phyloP scores from a whole-genome alignment of 1,139 yeast genomes.

The Martiniozyma asiatica region DNA sequence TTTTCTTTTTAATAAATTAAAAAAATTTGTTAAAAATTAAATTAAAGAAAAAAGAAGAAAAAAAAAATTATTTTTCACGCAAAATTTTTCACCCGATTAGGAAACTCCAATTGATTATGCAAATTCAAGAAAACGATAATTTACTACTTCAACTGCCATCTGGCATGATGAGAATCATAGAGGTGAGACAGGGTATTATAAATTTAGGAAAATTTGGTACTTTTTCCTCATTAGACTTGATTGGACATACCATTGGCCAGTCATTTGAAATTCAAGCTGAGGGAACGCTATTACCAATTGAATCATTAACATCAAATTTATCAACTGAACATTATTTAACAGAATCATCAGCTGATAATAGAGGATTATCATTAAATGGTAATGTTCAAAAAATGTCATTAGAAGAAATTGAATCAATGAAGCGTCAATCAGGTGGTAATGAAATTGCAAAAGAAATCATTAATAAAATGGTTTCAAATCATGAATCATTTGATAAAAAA shows the following conservation, averaged over 20 bases:
- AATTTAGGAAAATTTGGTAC: slow-evolving; percentile 86
- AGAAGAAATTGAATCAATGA: slow-evolving; percentile 72
- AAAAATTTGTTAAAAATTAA: too few relatives aligned
- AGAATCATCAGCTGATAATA: slow-evolving; percentile 44
- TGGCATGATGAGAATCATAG: slow-evolving; percentile 59
- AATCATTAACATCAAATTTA: slow-evolving; percentile 18
- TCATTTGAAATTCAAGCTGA: slow-evolving; percentile 73
- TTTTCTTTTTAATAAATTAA: background rate
- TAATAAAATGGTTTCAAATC: slow-evolving; percentile 69
- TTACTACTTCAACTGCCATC: slow-evolving; percentile 73
- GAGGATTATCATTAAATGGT: slow-evolving; percentile 62
- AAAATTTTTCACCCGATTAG: slow-evolving; percentile 3
- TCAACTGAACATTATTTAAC: slow-evolving; percentile 17
- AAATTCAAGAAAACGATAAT: slow-evolving; percentile 28
- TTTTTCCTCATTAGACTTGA: slow-evolving; percentile 58
- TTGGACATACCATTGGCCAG: slow-evolving; percentile 81
- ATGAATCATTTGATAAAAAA: slow-evolving; percentile 78
- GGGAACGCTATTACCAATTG: slow-evolving; percentile 38
- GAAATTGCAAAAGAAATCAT: slow-evolving; percentile 72
- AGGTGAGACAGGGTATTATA: slow-evolving; percentile 46
- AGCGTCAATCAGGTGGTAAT: slow-evolving; percentile 50
- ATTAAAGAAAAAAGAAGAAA: slow-evolving; percentile 4
- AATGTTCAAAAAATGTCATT: slow-evolving; percentile 63
- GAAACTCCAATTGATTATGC: slow-evolving; percentile 1
- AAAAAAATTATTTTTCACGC: slow-evolving; percentile 10